Conservation (phyloP, 805 yeast species). For the Candida qinlingensis region DNA sequence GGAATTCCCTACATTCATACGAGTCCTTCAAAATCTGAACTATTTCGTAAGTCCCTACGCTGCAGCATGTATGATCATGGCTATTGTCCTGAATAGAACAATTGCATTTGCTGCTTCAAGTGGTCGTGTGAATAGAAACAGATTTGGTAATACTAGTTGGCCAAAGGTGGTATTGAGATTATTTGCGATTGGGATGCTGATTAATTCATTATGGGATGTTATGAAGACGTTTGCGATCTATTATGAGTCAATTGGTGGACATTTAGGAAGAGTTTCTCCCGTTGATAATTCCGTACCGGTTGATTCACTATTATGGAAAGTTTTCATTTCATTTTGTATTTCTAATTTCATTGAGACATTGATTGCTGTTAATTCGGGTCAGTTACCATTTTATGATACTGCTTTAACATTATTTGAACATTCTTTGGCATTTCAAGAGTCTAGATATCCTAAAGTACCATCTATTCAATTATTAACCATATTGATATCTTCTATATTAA, state of each 20-base stretch:
- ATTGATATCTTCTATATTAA: conserved; percentile 49
- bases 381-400: conserved; percentile 53
- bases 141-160: conserved; percentile 4
- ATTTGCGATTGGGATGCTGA: conserved; percentile 17
- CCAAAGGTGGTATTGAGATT: conserved; percentile 33
- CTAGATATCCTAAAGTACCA: conserved; percentile 45
- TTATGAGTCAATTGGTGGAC: neutral
- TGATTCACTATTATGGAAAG: conserved; percentile 48
- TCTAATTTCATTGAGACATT: conserved; percentile 66
- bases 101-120: conserved; percentile 52
- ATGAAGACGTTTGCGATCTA: neutral
- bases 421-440: conserved; percentile 72
- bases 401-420: conserved; percentile 73
- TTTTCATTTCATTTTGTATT: conserved; percentile 52
- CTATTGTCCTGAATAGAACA: conserved; percentile 52
- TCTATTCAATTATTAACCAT: conserved; percentile 47
- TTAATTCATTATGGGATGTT: neutral
- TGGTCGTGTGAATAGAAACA: conserved; percentile 1
- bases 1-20: neutral
- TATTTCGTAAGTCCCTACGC: conserved; percentile 30
- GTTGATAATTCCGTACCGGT: neutral
- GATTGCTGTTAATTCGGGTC: conserved; percentile 51
- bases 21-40: neutral
- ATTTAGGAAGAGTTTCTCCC: neutral
- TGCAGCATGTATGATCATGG: conserved; percentile 50